Evolutionary conservation across 495 filamentous ascomycete species (phyloP), one percentile per base, ranked within the genome.

Genomic region (Hypoxylon lienhwacheense): DNA sequence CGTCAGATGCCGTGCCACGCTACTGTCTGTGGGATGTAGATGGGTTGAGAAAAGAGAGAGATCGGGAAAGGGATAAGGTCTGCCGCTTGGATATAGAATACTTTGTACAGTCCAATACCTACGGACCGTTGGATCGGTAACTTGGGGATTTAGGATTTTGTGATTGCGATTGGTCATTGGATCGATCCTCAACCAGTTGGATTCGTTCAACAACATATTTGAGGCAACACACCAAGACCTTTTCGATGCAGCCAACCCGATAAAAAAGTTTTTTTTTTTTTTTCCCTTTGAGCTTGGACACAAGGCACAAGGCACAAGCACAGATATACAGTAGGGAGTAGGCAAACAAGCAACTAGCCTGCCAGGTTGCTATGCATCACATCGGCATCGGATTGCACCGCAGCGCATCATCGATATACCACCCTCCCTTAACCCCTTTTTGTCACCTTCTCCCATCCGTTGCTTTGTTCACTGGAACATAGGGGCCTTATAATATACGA

Each of bases 141-240:
- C 15, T 25, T 39, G n/a, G 37, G 47, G 39, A 50, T 48, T 40
- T 54, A 47, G 55, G 50, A 55, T 54, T n/a, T n/a, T 64, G 61
- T 49, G 61, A 57, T 59, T 54, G 43, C 47, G 53, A 67, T 67
- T 62, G 64, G 57, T 53, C 53, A 58, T 59, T 59, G 39, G 44
- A 44, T 54, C 36, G 52, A 54, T 55, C 48, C 53, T 59, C 52
- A 49, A 57, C 65, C 65, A 65, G 53, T 63, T 65, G 65, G 32
- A 65, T 55, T 51, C 33, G 43, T 28, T 47, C 47, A 59, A 48
- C 55, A n/a, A 26, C 31, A 63, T 47, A 46, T 46, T 48, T 59
- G 59, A 63, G 59, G 59, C 59, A 54, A 59, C 59, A 58, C 59
- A 63, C 43, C 59, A 50, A 56, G 42, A 51, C 33, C 31, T 57